Percentiles rank a stretch among this genome's conserved stretches.
Evolutionary conservation across 2,329 filamentous ascomycete genomes (phyloP).

Genomic region (Plectosphaerella sp.): DNA sequence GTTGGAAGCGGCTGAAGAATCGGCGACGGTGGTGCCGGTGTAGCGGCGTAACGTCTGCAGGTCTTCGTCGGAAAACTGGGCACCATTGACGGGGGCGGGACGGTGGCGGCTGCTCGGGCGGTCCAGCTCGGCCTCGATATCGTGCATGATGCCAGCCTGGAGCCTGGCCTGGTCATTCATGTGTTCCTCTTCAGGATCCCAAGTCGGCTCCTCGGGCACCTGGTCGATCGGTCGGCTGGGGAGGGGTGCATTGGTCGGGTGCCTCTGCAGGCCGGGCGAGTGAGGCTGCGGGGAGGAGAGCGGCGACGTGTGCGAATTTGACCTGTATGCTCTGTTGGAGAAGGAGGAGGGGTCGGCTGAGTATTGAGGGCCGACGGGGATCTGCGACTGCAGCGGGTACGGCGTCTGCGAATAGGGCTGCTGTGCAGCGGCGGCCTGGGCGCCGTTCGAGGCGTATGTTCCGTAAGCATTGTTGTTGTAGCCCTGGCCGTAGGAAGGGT

Average conservation of each 20-base stretch:
- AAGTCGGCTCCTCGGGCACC: conserved; percentile 35
- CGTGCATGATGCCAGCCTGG: conserved; percentile 52
- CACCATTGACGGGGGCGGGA: conserved; percentile 39
- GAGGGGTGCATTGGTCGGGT: conserved; percentile 56
- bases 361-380: conserved; percentile 48
- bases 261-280: conserved; percentile 45
- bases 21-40: conserved; percentile 40
- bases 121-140: conserved; percentile 52
- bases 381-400: conserved; percentile 48
- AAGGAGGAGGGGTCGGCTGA: conserved; percentile 42
- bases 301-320: conserved; percentile 46
- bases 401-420: conserved; percentile 34
- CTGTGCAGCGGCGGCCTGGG: conserved; percentile 2
- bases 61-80: conserved; percentile 39
- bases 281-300: conserved; percentile 39
- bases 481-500: conserved; percentile 21
- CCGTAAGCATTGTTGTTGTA: conserved; percentile 19
- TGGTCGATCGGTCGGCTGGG: conserved; percentile 48
- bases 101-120: conserved; percentile 30
- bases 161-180: conserved; percentile 26
- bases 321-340: conserved; percentile 38
- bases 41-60: conserved; percentile 43
- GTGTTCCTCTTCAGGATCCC: conserved; percentile 28
- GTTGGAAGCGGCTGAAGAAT: conserved; percentile 26
- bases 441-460: conserved; percentile 33